Conservation (phyloP, 208 protist species). For the Leishmania major region DNA sequence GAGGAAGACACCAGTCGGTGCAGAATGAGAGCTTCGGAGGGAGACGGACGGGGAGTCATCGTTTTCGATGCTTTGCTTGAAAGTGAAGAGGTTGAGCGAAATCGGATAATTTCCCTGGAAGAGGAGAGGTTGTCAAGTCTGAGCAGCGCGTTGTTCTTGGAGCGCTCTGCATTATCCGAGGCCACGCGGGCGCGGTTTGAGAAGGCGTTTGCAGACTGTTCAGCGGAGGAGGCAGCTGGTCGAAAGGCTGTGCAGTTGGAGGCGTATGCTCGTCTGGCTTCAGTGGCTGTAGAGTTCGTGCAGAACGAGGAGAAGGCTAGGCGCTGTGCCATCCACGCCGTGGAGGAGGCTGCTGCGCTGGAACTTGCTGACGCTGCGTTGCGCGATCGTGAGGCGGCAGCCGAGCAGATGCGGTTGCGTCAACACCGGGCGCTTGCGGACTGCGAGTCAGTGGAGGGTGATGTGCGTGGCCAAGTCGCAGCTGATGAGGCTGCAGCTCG, state of each 20-base stretch:
- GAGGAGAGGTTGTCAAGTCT: neutral
- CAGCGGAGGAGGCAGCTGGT: neutral
- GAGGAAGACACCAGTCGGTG: rapidly evolving
- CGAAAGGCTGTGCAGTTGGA: neutral
- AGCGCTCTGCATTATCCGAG: neutral
- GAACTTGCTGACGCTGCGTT: neutral
- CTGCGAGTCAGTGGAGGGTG: neutral
- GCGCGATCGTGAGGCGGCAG: neutral
- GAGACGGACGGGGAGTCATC: too few relatives aligned
- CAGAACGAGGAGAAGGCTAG: neutral
- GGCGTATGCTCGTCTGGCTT: too few relatives aligned
- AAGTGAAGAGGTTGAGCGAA: neutral
- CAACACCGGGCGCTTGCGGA: neutral
- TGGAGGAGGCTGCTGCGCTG: neutral
- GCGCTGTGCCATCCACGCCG: neutral
- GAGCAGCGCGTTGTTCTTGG: neutral
- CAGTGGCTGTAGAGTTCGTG: neutral
- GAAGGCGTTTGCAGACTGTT: neutral
- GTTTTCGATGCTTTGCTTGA: too few relatives aligned
- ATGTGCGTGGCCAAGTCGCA: neutral
- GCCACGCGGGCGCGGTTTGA: too few relatives aligned
- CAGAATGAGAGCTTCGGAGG: too few relatives aligned
- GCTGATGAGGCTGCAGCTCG: neutral
- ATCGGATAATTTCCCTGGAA: neutral
- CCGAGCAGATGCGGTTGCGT: neutral